Conservation (phyloP, 257 asterid species). For the Dorcoceras hygrometricum region DNA sequence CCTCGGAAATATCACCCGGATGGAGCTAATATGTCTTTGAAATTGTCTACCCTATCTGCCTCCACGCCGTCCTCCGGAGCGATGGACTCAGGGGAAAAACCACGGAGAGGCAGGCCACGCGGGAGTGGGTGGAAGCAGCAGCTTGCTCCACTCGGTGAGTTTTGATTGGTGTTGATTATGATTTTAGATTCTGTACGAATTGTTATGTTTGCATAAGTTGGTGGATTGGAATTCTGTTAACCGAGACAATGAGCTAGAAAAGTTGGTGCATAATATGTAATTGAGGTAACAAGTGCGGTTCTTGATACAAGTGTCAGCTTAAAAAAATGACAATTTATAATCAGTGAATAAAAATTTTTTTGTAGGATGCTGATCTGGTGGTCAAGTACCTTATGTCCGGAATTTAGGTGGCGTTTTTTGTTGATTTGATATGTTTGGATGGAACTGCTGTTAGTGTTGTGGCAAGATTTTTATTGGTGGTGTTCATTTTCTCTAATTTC, state of each 20-base stretch:
- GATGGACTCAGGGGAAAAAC: conserved; percentile 14
- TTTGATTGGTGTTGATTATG: background rate
- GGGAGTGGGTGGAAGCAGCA: conserved; percentile 42
- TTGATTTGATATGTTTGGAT: background rate
- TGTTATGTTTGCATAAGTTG: background rate
- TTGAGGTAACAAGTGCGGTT: background rate
- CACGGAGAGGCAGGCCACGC: conserved; percentile 31
- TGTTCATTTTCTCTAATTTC: background rate
- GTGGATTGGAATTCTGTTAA: background rate
- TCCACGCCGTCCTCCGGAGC: conserved; percentile 24
- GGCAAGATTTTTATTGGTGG: background rate
- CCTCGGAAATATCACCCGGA: conserved; percentile 44
- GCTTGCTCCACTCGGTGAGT: conserved; percentile 31
- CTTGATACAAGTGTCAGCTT: background rate
- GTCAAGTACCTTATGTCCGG: background rate
- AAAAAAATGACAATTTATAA: too few relatives aligned
- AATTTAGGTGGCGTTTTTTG: too few relatives aligned
- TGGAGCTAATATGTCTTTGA: conserved; percentile 34
- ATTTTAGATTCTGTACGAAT: background rate
- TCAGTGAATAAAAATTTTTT: background rate
- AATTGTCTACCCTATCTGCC: conserved; percentile 26
- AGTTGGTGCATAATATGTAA: background rate
- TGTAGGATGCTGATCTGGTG: background rate
- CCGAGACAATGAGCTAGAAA: background rate
- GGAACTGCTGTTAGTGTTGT: background rate